These are phyloP conservation scores for Aphanomyces stellatus DNA, from an alignment of 352 stramenopile species.

Conservation along the genomic window DNA sequence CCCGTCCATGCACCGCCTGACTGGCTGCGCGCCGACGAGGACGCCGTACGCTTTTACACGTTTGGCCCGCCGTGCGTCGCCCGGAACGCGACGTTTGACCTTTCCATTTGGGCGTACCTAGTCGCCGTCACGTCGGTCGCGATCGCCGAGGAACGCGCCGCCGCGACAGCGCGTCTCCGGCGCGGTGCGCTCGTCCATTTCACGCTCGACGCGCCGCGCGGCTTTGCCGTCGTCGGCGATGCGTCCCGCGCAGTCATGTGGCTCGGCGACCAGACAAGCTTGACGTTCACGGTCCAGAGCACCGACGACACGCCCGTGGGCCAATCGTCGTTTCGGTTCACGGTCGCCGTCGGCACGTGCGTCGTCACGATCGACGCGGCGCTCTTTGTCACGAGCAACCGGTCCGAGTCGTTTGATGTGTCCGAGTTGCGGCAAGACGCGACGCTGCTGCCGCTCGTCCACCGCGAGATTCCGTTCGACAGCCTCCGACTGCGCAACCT, in stretches of 20 bases:
- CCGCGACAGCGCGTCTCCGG: conserved; percentile 40
- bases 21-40: conserved; percentile 14
- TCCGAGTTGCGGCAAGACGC: conserved; percentile 47
- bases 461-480: conserved; percentile 54
- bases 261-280: conserved; percentile 56
- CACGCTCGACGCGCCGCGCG: conserved; percentile 49
- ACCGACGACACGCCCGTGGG: conserved; percentile 42
- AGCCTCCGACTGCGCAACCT: conserved; percentile 61
- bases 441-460: conserved; percentile 62
- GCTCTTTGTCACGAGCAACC: conserved; percentile 40
- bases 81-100: conserved; percentile 55
- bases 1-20: neutral
- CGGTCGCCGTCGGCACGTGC: conserved; percentile 55
- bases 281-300: conserved; percentile 54
- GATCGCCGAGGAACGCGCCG: conserved; percentile 30
- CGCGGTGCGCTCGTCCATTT: conserved; percentile 67
- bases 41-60: conserved; percentile 70
- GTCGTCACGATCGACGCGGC: conserved; percentile 62
- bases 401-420: conserved; percentile 48
- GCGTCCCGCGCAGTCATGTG: conserved; percentile 66
- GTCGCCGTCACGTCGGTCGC: conserved; percentile 53
- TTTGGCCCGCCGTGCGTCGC: conserved; percentile 55
- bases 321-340: conserved; percentile 58
- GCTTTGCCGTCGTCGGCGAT: conserved; percentile 51
- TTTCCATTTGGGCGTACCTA: conserved; percentile 64